These are phyloP conservation scores for Linum trigynum DNA, from an alignment of 345 rosid species.

Conservation along the genomic window DNA sequence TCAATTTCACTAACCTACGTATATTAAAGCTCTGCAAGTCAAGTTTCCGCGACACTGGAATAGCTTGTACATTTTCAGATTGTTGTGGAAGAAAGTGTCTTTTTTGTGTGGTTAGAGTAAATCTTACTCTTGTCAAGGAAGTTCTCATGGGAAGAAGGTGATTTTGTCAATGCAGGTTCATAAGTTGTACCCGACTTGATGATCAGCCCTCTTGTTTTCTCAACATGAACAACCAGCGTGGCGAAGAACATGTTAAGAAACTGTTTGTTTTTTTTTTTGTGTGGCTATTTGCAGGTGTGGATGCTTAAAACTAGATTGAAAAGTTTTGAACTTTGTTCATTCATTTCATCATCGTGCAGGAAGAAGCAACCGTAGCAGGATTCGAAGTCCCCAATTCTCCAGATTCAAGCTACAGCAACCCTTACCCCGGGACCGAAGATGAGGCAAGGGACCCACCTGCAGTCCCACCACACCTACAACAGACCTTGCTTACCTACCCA, in stretches of 20 bases:
- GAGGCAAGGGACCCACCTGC: constrained; percentile 85
- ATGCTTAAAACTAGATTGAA: background rate
- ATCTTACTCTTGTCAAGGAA: background rate
- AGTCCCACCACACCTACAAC: constrained; percentile 72
- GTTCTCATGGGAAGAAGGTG: background rate
- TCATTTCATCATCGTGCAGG: constrained; percentile 31
- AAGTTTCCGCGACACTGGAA: too few relatives aligned
- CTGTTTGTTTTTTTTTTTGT: too few relatives aligned
- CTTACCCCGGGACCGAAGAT: constrained; percentile 50
- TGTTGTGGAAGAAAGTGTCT: background rate
- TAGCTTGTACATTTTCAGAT: too few relatives aligned
- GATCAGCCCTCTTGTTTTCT: background rate
- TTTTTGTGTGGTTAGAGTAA: too few relatives aligned
- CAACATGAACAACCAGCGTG: background rate
- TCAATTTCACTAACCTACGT: background rate
- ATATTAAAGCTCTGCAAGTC: too few relatives aligned
- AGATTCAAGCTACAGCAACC: constrained; percentile 79
- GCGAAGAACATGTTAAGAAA: background rate
- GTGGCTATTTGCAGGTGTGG: background rate
- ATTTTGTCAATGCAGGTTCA: background rate
- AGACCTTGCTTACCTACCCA: constrained; percentile 45
- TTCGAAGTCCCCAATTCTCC: constrained; percentile 89
- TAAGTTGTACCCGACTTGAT: background rate
- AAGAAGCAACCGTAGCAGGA: constrained; percentile 66
- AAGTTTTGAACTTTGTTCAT: background rate